Conservation (phyloP, 2,329 filamentous ascomycete genomes). For the Alternaria ethzedia region DNA sequence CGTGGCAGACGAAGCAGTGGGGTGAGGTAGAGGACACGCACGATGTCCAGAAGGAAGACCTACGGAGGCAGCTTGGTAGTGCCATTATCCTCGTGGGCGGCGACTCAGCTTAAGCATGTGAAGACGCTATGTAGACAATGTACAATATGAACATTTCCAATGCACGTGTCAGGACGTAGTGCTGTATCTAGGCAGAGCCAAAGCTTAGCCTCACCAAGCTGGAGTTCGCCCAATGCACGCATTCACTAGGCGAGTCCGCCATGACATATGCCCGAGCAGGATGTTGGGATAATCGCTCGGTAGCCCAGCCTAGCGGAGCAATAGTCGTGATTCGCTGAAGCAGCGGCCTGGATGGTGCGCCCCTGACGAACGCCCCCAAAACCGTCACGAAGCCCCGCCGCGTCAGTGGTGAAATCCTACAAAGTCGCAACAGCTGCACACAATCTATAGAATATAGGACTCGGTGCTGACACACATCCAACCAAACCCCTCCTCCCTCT, state of each 20-base stretch:
- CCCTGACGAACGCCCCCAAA: slow-evolving; percentile 16
- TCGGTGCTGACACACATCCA: background rate
- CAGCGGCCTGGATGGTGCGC: slow-evolving; percentile 6
- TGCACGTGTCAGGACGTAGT: background rate
- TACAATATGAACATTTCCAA: background rate
- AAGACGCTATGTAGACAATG: background rate
- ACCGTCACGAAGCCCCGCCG: slow-evolving; percentile 14
- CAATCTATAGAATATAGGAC: background rate
- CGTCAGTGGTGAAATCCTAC: background rate
- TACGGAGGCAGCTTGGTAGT: slow-evolving; percentile 86
- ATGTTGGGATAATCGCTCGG: background rate
- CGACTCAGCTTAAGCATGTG: slow-evolving; percentile 12
- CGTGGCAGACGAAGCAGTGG: slow-evolving; percentile 90
- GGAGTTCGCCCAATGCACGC: background rate
- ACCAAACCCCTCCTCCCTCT: background rate
- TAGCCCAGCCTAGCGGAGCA: slow-evolving; percentile 1
- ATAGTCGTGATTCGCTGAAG: slow-evolving; percentile 14
- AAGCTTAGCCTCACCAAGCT: background rate
- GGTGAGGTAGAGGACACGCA: slow-evolving; percentile 98
- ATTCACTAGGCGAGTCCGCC: background rate
- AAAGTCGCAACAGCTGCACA: background rate
- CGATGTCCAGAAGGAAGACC: slow-evolving; percentile 91
- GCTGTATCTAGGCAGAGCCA: background rate
- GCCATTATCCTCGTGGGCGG: slow-evolving; percentile 76
- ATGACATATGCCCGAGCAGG: slow-evolving; percentile 4